A percentile compares a stretch with the other conserved stretches of the same genome.
Conservation (phyloP, 75 land plant genomes). For the Chamaecyparis obtusa region DNA sequence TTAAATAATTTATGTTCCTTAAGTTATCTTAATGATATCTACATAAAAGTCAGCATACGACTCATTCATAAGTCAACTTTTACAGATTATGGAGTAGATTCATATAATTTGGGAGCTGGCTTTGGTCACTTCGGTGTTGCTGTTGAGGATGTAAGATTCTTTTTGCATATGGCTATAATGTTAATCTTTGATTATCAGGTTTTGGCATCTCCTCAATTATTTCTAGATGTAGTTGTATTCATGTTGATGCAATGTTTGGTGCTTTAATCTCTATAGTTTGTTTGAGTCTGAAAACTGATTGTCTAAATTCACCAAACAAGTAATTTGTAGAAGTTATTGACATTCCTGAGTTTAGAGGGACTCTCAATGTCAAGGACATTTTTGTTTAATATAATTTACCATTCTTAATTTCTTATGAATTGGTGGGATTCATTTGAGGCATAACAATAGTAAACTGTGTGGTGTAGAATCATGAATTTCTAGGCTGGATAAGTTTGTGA, state of each 20-base stretch:
- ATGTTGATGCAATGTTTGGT: background rate
- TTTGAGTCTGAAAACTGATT: background rate
- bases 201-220: background rate
- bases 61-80: constrained; percentile 3
- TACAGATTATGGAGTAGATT: constrained; percentile 84
- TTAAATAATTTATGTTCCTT: background rate
- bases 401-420: no score
- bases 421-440: background rate
- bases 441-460: background rate
- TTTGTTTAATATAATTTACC: background rate
- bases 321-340: background rate
- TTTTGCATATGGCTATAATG: background rate
- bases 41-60: background rate
- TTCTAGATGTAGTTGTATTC: background rate
- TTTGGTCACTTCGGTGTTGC: constrained; percentile 94
- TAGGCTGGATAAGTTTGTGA: background rate
- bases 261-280: background rate
- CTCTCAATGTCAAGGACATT: background rate
- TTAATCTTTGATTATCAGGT: background rate
- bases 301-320: background rate
- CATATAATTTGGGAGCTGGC: constrained; percentile 81
- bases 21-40: background rate
- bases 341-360: background rate
- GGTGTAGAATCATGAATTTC: background rate
- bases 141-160: constrained; percentile 75